A percentile compares a stretch with the other conserved stretches of the same genome.
These are phyloP conservation scores for Mycena pura DNA, from an alignment of 768 basidiomycete species.

Conservation along the genomic window DNA sequence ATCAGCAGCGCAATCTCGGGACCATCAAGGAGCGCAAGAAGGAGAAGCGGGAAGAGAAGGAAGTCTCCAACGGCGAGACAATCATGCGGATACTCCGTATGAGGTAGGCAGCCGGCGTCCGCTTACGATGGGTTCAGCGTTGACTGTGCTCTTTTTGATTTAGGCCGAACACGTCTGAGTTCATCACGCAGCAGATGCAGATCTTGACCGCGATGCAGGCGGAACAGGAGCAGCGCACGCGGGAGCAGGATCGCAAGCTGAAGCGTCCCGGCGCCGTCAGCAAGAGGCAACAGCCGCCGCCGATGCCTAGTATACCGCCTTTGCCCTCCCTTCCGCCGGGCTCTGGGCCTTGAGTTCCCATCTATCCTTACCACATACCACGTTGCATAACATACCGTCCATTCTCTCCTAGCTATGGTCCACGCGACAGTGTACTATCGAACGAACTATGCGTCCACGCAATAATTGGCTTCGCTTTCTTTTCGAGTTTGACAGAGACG, in stretches of 20 bases:
- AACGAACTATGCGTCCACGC: too few species aligned
- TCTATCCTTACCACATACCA: slow-evolving; percentile 19
- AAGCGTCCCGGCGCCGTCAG: slow-evolving; percentile 59
- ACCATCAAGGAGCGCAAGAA: slow-evolving; percentile 95
- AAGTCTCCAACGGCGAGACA: slow-evolving; percentile 82
- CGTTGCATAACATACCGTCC: slow-evolving; percentile 22
- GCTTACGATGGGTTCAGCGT: neutral
- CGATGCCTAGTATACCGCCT: slow-evolving; percentile 13
- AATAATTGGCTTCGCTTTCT: too few species aligned
- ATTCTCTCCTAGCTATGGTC: slow-evolving; percentile 9
- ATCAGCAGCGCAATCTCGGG: slow-evolving; percentile 90
- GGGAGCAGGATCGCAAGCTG: slow-evolving; percentile 63
- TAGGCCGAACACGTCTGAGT: slow-evolving; percentile 83
- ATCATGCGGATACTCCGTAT: slow-evolving; percentile 95
- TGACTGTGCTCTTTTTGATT: neutral
- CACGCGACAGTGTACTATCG: slow-evolving; percentile 24
- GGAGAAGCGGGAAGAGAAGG: slow-evolving; percentile 86
- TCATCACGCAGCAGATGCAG: slow-evolving; percentile 86
- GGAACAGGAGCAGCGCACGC: slow-evolving; percentile 78
- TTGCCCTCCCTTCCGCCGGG: slow-evolving; percentile 12
- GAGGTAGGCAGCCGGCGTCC: slow-evolving; percentile 60
- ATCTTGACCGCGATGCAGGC: slow-evolving; percentile 84
- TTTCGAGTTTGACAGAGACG: too few species aligned
- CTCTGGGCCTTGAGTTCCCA: neutral
- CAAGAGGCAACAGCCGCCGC: slow-evolving; percentile 18